phyloP scores from a whole-genome alignment of 148 eudicot genomes.

The Rhododendron henanense region DNA sequence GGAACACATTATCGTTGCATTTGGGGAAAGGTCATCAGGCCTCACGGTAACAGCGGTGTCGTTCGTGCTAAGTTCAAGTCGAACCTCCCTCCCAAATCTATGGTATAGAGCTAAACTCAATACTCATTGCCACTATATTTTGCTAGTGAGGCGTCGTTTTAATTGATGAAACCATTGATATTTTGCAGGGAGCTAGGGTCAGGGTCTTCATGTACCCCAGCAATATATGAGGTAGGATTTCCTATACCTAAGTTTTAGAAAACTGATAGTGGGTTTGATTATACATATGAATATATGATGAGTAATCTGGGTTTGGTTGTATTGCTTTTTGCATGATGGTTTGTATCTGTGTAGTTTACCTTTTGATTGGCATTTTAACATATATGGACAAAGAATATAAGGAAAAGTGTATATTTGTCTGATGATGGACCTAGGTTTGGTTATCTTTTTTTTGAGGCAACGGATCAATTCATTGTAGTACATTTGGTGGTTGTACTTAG shows the following conservation, averaged over 20 bases:
- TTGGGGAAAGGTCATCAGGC: slow-evolving; percentile 50
- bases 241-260: background rate
- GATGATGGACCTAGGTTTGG: background rate
- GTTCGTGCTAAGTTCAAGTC: slow-evolving; percentile 51
- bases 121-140: too few relatives aligned
- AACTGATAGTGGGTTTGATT: background rate
- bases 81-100: slow-evolving; percentile 48
- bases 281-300: background rate
- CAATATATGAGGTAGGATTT: slow-evolving; percentile 38
- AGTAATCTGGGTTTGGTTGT: background rate
- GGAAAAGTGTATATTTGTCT: background rate
- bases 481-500: background rate
- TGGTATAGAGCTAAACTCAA: slow-evolving; percentile 19
- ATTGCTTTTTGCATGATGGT: background rate
- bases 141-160: background rate
- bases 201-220: slow-evolving; percentile 55
- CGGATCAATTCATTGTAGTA: background rate
- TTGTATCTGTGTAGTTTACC: background rate
- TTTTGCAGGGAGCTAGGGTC: slow-evolving; percentile 39
- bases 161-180: background rate
- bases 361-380: background rate
- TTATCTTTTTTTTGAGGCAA: background rate
- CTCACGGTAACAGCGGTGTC: slow-evolving; percentile 49
- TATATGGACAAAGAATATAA: background rate
- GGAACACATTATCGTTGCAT: slow-evolving; percentile 47